Base-by-base conservation (phyloP, 1,284 basidiomycete genomes). In the Quambalaria eucalypti region DNA sequence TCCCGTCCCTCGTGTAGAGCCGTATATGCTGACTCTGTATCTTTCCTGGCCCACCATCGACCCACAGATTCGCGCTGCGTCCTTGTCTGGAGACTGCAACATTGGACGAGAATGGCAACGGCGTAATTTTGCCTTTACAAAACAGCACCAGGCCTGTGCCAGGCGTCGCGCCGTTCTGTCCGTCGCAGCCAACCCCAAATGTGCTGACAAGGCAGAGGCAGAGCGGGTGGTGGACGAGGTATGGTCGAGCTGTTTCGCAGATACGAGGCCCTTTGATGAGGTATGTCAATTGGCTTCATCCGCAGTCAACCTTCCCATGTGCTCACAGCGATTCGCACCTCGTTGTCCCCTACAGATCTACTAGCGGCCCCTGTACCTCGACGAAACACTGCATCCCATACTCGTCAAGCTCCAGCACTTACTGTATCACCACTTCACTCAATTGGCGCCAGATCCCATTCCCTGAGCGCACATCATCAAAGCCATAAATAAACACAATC, bases 181-280 rank as follows among this genome's bases (percentile, higher is more conserved):
- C 2, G 88, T 98, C 2, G 78, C 81, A 39, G 82, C 82, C 10
- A 91, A 96, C 73, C 85, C 88, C 16, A 80, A 81, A n/a, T 97
- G 90, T 73, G 84, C 84, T 0, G 82, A 85, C 64, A 78, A 80
- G 47, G 86, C 82, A 12, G 81, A 86, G 49, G 93, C 93, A 4
- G 87, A 90, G 48, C 81, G 82, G 56, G 89, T 85, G 2, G 92
- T 97, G 49, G 93, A 96, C 65, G 89, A 96, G 76, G 93, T 96
- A 44, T 98, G 88, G 86, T 87, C 90, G 67, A 90, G 87, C 67
- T 98, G 93, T 77, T 93, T 91, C 78, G 85, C 83, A 48, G 93
- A 98, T 76, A 97, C 92, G 6, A 79, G 92, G 64, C 93, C 93
- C 6, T 98, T 97, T 76, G 93, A 97, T 77, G 90, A 96, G 84